These are phyloP conservation scores for Peronospora belbahrii DNA, from an alignment of 352 stramenopile species.

Conservation along the genomic window DNA sequence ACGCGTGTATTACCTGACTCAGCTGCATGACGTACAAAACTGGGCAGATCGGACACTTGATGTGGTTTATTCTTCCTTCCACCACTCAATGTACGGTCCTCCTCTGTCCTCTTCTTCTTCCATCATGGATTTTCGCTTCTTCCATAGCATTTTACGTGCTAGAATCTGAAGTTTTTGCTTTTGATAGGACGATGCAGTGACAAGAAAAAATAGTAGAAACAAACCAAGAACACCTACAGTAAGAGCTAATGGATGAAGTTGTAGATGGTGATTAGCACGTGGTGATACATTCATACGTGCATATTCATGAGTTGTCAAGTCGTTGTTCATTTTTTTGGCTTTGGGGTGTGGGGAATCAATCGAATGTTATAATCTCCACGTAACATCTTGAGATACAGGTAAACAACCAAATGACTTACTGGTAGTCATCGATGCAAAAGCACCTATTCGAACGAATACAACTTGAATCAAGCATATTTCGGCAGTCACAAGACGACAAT, in stretches of 20 bases:
- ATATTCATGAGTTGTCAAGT: conserved; percentile 22
- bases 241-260: conserved; percentile 66
- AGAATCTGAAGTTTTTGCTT: conserved; percentile 74
- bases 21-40: conserved; percentile 56
- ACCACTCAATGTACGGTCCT: no score
- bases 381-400: no score
- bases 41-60: conserved; percentile 36
- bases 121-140: conserved; percentile 44
- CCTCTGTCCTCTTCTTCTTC: conserved; percentile 41
- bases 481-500: no score
- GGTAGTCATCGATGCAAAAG: no score
- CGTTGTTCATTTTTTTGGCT: no score
- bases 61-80: conserved; percentile 23
- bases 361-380: no score
- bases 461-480: neutral
- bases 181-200: conserved; percentile 69
- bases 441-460: neutral
- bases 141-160: conserved; percentile 65
- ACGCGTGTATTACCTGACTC: conserved; percentile 70
- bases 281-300: conserved; percentile 18
- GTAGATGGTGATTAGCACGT: conserved; percentile 6
- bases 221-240: conserved; percentile 49
- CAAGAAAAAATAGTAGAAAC: conserved; percentile 53
- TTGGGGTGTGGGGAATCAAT: no score
- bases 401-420: no score